Conservation (phyloP, 2,329 filamentous ascomycete species). For the Tolypocladium pustulatum region DNA sequence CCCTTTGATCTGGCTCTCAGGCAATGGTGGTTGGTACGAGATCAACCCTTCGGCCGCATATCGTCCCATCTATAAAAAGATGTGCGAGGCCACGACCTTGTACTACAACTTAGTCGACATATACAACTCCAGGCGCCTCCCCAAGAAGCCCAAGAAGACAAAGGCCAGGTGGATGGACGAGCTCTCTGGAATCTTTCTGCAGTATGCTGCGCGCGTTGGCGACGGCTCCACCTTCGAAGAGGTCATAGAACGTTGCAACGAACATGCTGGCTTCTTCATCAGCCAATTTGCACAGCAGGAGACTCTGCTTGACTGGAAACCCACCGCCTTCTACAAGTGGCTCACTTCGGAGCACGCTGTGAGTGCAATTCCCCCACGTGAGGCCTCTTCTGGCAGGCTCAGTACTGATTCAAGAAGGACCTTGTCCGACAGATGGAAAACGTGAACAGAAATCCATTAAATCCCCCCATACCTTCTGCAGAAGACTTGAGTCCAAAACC, state of each 20-base stretch:
- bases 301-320: conserved; percentile 27
- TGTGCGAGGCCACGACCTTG: conserved; percentile 52
- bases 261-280: conserved; percentile 41
- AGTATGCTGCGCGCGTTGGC: conserved; percentile 39
- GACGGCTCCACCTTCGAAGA: conserved; percentile 42
- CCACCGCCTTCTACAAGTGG: conserved; percentile 39
- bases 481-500: conserved; percentile 6
- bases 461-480: conserved; percentile 8
- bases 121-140: conserved; percentile 28
- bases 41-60: conserved; percentile 51
- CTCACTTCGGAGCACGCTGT: conserved; percentile 30
- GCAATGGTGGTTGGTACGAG: conserved; percentile 56
- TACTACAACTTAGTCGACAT: conserved; percentile 53
- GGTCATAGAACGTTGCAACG: conserved; percentile 32
- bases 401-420: conserved; percentile 11
- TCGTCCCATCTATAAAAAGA: conserved; percentile 42
- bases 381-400: background rate
- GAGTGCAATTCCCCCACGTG: conserved; percentile 7
- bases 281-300: conserved; percentile 36
- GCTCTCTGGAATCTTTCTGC: conserved; percentile 19
- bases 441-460: conserved; percentile 10
- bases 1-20: conserved; percentile 51
- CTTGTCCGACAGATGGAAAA: conserved; percentile 12
- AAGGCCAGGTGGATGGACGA: conserved; percentile 18
- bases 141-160: conserved; percentile 17